Conservation (phyloP, 2,329 filamentous ascomycete species). For the Alternaria conjuncta region DNA sequence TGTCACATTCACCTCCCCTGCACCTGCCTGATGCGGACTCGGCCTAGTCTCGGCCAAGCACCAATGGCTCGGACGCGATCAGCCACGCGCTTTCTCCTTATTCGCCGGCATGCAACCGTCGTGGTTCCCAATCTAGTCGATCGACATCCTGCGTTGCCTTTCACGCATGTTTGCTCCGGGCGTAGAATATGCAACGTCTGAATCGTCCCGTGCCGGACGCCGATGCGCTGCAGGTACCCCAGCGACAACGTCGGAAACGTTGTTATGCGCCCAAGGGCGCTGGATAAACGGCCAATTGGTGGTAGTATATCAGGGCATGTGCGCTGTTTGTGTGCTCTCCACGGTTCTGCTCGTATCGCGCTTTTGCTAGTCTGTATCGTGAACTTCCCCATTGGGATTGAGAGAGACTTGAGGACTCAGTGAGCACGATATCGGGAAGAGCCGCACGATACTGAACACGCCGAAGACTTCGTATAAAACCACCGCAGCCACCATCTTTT, state of each 20-base stretch:
- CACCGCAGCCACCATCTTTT: not conserved
- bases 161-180: conserved; percentile 10
- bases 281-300: conserved; percentile 10
- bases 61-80: conserved; percentile 15
- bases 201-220: not conserved
- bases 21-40: conserved; percentile 27
- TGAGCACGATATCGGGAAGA: not conserved
- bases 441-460: not conserved
- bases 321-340: not conserved
- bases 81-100: conserved; percentile 13
- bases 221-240: conserved; percentile 6
- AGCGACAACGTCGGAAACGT: not conserved
- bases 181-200: not conserved
- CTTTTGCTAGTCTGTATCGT: conserved; percentile 1
- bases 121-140: conserved; percentile 4
- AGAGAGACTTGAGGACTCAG: not conserved
- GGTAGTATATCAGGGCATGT: conserved; percentile 5
- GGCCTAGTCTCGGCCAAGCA: conserved; percentile 15
- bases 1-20: not conserved
- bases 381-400: conserved; percentile 2
- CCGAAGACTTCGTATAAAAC: conserved; percentile 3
- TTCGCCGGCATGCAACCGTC: conserved; percentile 3
- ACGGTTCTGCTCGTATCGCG: not conserved
- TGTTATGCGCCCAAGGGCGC: not conserved
- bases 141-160: conserved; percentile 7